Conservation (phyloP, 78 protist genomes). For the Dictyostelium firmibasis region DNA sequence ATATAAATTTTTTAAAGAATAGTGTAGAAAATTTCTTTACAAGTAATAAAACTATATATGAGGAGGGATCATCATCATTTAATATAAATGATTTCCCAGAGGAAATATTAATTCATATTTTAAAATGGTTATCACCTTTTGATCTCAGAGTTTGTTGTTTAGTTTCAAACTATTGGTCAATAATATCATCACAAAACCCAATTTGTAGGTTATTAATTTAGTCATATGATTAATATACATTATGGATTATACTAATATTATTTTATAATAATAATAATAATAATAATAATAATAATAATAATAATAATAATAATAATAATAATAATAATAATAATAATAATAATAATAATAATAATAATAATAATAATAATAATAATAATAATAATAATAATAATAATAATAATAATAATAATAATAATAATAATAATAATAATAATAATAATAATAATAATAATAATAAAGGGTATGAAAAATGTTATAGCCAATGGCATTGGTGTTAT, state of each 20-base stretch:
- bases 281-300: too few species aligned
- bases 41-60: background rate
- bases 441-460: background rate
- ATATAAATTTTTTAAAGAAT: constrained; percentile 5
- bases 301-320: background rate
- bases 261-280: too few species aligned
- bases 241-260: too few species aligned
- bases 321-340: background rate
- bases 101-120: constrained; percentile 27
- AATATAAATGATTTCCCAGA: constrained; percentile 40
- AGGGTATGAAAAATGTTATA: constrained; percentile 70
- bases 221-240: too few species aligned
- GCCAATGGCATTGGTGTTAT: constrained; percentile 63
- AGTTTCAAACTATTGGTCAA: constrained; percentile 41
- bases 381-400: background rate
- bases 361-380: background rate
- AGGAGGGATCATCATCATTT: background rate
- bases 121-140: constrained; percentile 57
- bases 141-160: constrained; percentile 16
- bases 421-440: background rate
- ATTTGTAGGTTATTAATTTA: constrained; percentile 7
- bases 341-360: background rate
- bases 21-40: background rate
- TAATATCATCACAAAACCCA: background rate
- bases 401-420: background rate